phyloP scores from a whole-genome alignment of 257 asterid genomes.

The Solanum virginianum region DNA sequence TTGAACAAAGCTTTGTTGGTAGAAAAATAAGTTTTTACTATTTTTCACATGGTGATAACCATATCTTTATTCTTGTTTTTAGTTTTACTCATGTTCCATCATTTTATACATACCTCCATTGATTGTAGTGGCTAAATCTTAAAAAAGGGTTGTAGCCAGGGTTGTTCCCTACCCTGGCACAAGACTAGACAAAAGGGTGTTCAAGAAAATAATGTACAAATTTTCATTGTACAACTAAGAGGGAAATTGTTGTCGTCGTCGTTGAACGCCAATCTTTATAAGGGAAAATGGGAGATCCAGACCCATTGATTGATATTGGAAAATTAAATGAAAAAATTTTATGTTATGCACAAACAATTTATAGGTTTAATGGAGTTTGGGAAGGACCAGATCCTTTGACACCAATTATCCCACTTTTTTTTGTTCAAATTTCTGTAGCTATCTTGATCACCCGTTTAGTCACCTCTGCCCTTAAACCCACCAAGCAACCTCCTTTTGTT shows the following conservation, averaged over 20 bases:
- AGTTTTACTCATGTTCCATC: neutral
- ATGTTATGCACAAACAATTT: conserved; percentile 67
- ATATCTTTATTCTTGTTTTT: neutral
- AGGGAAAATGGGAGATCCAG: neutral
- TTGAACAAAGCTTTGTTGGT: neutral
- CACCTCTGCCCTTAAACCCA: conserved; percentile 36
- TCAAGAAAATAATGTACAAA: neutral
- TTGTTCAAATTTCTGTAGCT: conserved; percentile 55
- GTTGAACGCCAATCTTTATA: neutral
- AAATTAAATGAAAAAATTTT: conserved; percentile 29
- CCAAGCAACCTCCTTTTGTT: conserved; percentile 64
- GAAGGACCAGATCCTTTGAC: conserved; percentile 83
- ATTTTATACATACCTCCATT: neutral
- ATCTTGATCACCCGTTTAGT: conserved; percentile 39
- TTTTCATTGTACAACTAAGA: neutral
- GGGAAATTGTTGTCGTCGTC: neutral
- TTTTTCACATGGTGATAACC: neutral
- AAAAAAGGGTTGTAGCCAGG: neutral
- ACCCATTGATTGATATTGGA: conserved; percentile 4
- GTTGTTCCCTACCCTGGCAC: neutral
- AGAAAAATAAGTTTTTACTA: neutral
- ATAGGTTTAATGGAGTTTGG: conserved; percentile 88
- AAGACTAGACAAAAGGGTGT: neutral
- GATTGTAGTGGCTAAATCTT: neutral
- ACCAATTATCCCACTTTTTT: conserved; percentile 84